Base-by-base conservation (phyloP, 306 rosid genomes). In the Corylus americana region DNA sequence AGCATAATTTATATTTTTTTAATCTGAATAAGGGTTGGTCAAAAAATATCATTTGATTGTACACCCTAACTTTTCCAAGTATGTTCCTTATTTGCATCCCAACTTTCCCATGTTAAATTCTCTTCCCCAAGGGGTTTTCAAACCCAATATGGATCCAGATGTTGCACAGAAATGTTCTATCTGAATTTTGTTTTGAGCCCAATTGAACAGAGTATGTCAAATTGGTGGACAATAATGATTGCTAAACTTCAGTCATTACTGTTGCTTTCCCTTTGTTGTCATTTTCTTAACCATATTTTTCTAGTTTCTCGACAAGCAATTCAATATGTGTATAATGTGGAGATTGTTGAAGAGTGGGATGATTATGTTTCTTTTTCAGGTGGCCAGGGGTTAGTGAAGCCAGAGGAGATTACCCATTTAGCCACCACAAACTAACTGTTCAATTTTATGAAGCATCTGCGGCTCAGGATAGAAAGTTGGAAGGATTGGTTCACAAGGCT, bases 401-500 rank as follows among this genome's bases (percentile, higher is more conserved):
- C 81, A 89, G 98, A 87, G 99, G 98, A 73, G 99, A 95, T 83
- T 95, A 95, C 84, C 99, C 99, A 62, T 95, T 95, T 88, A 95
- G 99, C 89, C 99, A 95, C 88, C 99, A 95, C 87, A 95, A 95
- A 86, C 91, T 95, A 86, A 93, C 98, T 68, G 99, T 93, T 81
- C 98, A 93, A 75, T 93, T 95, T 83, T 95, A 93, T 83, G 99
- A 95, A 91, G 92, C 91, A 79, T 83, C 98, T 89, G 97, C 99
- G 73, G 98, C 99, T 68, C 99, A 95, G 90, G 99, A 95, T 81
- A 88, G 99, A 84, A 95, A 95, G 82, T 85, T 95, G 88, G 99
- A 95, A 93, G 96, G 96, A 67, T 84, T 95, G 85, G 99, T 95
- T 83, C 99, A 95, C 91, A 95, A 93, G 86, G 99, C 99, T 77